Evolutionary conservation across 2,329 filamentous ascomycete species (phyloP).

Genomic region (Immersiporthe knoxdaviesiana): DNA sequence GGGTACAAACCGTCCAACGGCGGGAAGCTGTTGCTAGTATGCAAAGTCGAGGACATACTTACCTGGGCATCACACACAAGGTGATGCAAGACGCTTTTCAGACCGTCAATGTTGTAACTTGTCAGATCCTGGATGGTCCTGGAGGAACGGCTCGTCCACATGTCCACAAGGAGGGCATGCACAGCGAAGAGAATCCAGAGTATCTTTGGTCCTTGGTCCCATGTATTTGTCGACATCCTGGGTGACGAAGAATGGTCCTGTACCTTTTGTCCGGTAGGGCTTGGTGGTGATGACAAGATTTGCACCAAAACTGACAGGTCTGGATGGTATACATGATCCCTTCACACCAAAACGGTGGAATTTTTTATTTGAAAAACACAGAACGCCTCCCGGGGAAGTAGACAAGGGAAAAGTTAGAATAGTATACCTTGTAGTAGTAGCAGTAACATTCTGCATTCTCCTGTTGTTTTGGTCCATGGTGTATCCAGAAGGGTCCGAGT

Average conservation of each 20-base stretch:
- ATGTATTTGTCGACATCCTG: background rate
- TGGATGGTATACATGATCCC: slow-evolving; percentile 29
- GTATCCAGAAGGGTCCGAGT: slow-evolving; percentile 50
- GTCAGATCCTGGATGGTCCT: background rate
- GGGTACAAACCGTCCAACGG: background rate
- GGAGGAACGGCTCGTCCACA: slow-evolving; percentile 1
- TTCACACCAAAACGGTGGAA: slow-evolving; percentile 10
- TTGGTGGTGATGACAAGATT: slow-evolving; percentile 18
- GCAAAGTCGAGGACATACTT: slow-evolving; percentile 19
- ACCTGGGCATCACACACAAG: slow-evolving; percentile 14
- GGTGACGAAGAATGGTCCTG: background rate
- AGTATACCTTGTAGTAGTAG: slow-evolving; percentile 63
- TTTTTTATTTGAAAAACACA: slow-evolving; percentile 37
- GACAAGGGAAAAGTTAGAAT: slow-evolving; percentile 52
- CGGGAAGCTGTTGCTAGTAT: slow-evolving; percentile 22
- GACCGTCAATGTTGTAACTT: background rate
- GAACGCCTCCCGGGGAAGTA: slow-evolving; percentile 48
- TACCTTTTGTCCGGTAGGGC: background rate
- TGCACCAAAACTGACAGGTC: slow-evolving; percentile 34
- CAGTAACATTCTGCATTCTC: slow-evolving; percentile 61
- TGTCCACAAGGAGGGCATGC: background rate
- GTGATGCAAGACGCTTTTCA: background rate
- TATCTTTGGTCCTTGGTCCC: background rate
- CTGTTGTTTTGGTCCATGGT: slow-evolving; percentile 54
- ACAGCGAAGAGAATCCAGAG: background rate